phyloP scores from a whole-genome alignment of 2,329 filamentous ascomycete species.

The Chaetomium sp. region DNA sequence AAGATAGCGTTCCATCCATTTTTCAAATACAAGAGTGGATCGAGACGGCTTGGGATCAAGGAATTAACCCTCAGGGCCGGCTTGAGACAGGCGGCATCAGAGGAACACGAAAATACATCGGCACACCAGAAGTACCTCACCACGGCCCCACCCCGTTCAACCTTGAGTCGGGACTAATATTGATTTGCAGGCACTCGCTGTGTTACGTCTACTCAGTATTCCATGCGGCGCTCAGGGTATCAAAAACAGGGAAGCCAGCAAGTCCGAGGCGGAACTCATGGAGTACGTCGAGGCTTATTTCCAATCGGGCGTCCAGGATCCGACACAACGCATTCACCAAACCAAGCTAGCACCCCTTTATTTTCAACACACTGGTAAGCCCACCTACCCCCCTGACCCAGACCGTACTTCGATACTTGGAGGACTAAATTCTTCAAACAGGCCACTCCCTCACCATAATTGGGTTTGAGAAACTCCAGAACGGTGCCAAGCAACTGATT shows the following conservation, averaged over 20 bases:
- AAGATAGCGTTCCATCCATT: conserved; percentile 61
- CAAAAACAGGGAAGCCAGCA: conserved; percentile 40
- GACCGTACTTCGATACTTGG: not conserved
- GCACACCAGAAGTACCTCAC: conserved; percentile 71
- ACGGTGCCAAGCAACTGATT: conserved; percentile 63
- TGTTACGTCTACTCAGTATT: conserved; percentile 65
- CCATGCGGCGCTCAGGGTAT: conserved; percentile 59
- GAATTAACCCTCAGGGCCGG: conserved; percentile 68
- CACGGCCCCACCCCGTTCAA: no score
- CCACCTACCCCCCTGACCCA: not conserved
- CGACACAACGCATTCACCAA: conserved; percentile 55
- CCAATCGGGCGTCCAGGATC: conserved; percentile 43
- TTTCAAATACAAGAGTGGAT: conserved; percentile 80
- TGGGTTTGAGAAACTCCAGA: conserved; percentile 64
- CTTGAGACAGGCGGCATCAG: conserved; percentile 79
- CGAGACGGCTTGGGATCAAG: conserved; percentile 80
- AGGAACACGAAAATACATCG: conserved; percentile 92
- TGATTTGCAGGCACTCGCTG: conserved; percentile 61
- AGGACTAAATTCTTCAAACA: conserved; percentile 19
- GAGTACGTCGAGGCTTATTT: conserved; percentile 71
- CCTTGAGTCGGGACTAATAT: not conserved
- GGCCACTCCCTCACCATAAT: conserved; percentile 89
- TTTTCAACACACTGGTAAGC: conserved; percentile 69
- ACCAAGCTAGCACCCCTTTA: conserved; percentile 80
- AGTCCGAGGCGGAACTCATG: conserved; percentile 53